Base-by-base conservation (phyloP, 768 basidiomycete species). In the Collybiopsis luxurians region DNA sequence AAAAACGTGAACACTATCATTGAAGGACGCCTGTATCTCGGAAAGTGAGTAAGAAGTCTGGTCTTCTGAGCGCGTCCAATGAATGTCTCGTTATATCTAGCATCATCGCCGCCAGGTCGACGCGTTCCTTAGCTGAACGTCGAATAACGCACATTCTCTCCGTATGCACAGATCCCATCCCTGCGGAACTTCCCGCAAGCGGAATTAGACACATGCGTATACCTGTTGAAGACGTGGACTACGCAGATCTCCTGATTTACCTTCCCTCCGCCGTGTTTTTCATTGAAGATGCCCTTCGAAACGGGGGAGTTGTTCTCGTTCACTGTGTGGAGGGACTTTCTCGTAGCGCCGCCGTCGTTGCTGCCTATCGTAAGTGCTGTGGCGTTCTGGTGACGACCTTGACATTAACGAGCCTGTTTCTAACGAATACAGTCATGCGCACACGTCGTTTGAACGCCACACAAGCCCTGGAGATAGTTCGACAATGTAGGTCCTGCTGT, bases 71-170 rank as follows among this genome's bases (percentile, higher is more conserved):
- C 57, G 59, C 59, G 39, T 56, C 30, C 44, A 24, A 57, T 59
- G 55, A 58, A 53, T 57, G 46, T 57, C 57, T 59, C 53, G 56
- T 60, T 71, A 55, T 67, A 60, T 60, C 49, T 65, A 90, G 89
- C 66, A 77, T 90, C 63, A 75, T 79, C 63, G 86, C 89, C 50
- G 89, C 89, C 28, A 79, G 79, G 61, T 88, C 89, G 34, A 80
- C 87, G 24, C 81, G 87, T 66, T 81, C 85, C 54, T 76, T 90
- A 69, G 78, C 82, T 49, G 88, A 90, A 69, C 84, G 85, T 62
- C 82, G 82, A 58, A 87, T 92, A 59, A 89, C 88, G 4, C 90
- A 92, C 70, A 84, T 92, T 50, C 68, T 92, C 17, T 91, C 89
- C 45, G 89, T 90, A 53, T 91, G 90, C 64, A 69, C 73, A 34